phyloP scores from a whole-genome alignment of 2,329 filamentous ascomycete species.

The Ophiostoma populinum region DNA sequence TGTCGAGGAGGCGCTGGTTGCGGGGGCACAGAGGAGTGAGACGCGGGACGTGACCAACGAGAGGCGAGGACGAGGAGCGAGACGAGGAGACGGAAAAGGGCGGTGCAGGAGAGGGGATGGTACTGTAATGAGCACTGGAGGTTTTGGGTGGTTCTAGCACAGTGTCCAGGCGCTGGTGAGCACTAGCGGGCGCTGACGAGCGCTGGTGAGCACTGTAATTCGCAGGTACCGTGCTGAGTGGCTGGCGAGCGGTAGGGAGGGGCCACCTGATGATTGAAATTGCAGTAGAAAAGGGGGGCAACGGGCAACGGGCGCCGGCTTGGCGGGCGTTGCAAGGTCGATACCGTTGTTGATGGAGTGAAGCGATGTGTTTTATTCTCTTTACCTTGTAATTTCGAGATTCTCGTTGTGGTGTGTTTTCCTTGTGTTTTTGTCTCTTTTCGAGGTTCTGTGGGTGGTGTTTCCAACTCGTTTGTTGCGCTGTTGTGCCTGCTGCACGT shows the following conservation, averaged over 20 bases:
- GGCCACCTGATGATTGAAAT: neutral
- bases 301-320: too few species aligned
- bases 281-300: neutral
- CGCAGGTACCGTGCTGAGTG: neutral
- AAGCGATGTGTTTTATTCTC: too few species aligned
- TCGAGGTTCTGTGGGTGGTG: too few species aligned
- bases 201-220: too few species aligned
- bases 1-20: conserved; percentile 1
- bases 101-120: neutral
- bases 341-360: too few species aligned
- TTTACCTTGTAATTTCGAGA: too few species aligned
- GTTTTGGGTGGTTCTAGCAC: neutral
- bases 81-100: neutral
- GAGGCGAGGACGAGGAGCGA: neutral
- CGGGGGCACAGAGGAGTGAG: conserved; percentile 6
- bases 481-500: too few species aligned
- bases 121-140: neutral
- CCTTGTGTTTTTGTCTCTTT: too few species aligned
- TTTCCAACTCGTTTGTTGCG: too few species aligned
- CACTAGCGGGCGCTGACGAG: neutral
- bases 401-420: too few species aligned
- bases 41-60: conserved; percentile 4
- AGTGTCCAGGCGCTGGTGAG: neutral
- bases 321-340: too few species aligned
- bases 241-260: conserved; percentile 1